phyloP scores from a whole-genome alignment of 768 basidiomycete genomes.

The Mrakia gelida region DNA sequence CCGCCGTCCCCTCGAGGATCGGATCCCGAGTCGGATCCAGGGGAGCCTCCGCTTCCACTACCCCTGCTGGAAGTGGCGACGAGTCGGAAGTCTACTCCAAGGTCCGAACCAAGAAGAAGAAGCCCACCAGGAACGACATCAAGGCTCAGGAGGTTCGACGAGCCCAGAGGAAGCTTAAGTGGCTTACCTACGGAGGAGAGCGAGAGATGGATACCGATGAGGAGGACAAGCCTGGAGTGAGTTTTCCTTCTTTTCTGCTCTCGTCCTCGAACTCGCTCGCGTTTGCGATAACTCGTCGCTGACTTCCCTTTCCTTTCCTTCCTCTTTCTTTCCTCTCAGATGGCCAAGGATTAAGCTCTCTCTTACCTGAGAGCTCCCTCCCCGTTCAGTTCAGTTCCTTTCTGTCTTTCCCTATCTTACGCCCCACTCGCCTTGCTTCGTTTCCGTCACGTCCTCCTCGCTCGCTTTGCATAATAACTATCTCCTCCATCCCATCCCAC shows the following conservation, averaged over 20 bases:
- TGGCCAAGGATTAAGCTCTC: background rate
- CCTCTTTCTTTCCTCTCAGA: background rate
- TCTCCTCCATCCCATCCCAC: too few species aligned
- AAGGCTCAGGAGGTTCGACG: constrained; percentile 86
- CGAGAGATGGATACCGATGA: constrained; percentile 43
- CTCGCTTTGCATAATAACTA: too few species aligned
- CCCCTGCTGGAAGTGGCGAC: constrained; percentile 68
- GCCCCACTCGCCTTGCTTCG: background rate
- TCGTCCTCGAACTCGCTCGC: background rate
- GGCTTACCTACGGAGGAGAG: constrained; percentile 72
- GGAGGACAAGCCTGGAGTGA: constrained; percentile 33
- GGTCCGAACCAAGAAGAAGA: constrained; percentile 65
- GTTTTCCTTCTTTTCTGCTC: background rate
- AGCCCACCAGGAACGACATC: constrained; percentile 55
- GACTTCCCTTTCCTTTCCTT: background rate
- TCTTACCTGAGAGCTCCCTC: background rate
- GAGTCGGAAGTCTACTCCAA: constrained; percentile 52
- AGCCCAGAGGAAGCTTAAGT: constrained; percentile 69
- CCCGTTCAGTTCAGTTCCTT: background rate
- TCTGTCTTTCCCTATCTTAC: background rate
- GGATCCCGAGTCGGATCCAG: constrained; percentile 69
- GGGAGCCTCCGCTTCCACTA: constrained; percentile 54
- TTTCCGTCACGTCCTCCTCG: background rate
- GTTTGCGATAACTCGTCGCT: background rate
- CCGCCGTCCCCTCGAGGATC: constrained; percentile 64